A percentile compares a stretch with the other conserved stretches of the same genome.
phyloP scores from a whole-genome alignment of 2,329 filamentous ascomycete genomes.

The Claviceps maximensis region DNA sequence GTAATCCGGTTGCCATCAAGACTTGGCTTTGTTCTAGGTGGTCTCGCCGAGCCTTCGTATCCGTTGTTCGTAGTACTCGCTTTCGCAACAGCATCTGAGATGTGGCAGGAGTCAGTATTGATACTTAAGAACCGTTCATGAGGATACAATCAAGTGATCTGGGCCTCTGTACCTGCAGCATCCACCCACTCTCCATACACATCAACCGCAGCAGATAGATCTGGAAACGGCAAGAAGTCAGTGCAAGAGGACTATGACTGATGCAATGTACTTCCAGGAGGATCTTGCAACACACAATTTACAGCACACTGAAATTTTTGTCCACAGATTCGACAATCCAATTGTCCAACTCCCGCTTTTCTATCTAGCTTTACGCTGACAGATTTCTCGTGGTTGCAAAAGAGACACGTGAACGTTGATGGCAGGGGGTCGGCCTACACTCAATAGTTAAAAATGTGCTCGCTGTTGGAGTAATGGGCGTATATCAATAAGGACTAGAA shows the following conservation, averaged over 20 bases:
- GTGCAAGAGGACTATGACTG: not conserved
- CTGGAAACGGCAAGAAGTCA: constrained; percentile 29
- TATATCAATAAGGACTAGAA: constrained; percentile 10
- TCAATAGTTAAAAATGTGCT: not conserved
- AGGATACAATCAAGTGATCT: not conserved
- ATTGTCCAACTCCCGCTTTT: constrained; percentile 72
- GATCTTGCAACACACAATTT: constrained; percentile 52
- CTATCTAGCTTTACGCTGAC: constrained; percentile 88
- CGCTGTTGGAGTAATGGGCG: not conserved
- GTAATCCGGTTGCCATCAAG: constrained; percentile 10
- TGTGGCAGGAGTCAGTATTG: not conserved
- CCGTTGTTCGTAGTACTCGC: constrained; percentile 21
- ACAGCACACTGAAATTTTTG: constrained; percentile 88
- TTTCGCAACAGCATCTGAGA: constrained; percentile 37
- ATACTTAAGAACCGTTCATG: not conserved
- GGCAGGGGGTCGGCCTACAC: constrained; percentile 54
- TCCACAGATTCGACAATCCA: constrained; percentile 86
- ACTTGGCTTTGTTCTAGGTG: constrained; percentile 8
- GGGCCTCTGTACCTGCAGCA: constrained; percentile 43
- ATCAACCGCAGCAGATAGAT: constrained; percentile 81
- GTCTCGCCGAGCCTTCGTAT: constrained; percentile 15
- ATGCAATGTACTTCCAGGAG: not conserved
- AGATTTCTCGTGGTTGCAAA: constrained; percentile 95
- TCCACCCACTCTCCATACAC: constrained; percentile 99
- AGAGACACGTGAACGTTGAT: constrained; percentile 88